Conservation (phyloP, 1,139 yeast species). For the Yamadazyma triangularis region DNA sequence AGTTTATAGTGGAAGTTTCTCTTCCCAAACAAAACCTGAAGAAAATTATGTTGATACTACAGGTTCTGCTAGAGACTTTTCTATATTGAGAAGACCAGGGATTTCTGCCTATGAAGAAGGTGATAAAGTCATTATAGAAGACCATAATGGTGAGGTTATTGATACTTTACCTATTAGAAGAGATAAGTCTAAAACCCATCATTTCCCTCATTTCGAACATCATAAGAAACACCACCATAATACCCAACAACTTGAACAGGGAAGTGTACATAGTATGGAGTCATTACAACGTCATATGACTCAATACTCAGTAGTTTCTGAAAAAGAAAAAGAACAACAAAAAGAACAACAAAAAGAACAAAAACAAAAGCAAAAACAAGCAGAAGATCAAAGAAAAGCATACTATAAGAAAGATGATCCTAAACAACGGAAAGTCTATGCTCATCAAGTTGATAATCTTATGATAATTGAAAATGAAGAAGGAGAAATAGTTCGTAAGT, state of each 20-base stretch:
- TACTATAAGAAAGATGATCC: constrained; percentile 29
- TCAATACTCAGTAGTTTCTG: constrained; percentile 19
- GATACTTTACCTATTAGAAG: constrained; percentile 27
- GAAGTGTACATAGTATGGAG: constrained; percentile 38
- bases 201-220: constrained; percentile 1
- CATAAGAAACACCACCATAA: constrained; percentile 1
- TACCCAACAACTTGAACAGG: constrained; percentile 11
- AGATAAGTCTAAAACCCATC: not conserved
- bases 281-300: constrained; percentile 36
- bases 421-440: constrained; percentile 33
- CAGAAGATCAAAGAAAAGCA: constrained; percentile 15
- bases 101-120: constrained; percentile 74
- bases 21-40: too few species aligned
- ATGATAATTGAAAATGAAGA: constrained; percentile 85
- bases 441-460: constrained; percentile 57
- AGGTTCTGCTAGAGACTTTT: too few species aligned
- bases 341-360: not conserved
- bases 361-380: too few species aligned
- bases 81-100: too few species aligned
- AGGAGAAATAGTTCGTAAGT: constrained; percentile 86
- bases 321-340: not conserved
- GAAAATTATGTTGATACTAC: constrained; percentile 6
- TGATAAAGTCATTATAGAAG: constrained; percentile 65
- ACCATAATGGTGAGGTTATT: constrained; percentile 74
- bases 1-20: too few species aligned